Evolutionary conservation across 176 grass and related monocot species (phyloP).

Genomic region (Musa itinerans): DNA sequence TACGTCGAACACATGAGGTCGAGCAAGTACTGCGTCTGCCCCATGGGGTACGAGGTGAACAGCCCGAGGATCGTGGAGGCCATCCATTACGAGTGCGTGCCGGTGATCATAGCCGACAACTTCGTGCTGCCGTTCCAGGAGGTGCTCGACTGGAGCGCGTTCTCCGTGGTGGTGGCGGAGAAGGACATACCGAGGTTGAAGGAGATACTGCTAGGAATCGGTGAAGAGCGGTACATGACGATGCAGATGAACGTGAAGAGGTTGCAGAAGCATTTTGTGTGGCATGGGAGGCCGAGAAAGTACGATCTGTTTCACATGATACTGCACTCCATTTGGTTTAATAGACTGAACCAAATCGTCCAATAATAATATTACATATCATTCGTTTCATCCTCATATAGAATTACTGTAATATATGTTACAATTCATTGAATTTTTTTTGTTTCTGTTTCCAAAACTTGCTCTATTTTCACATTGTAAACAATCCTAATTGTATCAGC

Average conservation of each 20-base stretch:
- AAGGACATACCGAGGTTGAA: slow-evolving; percentile 28
- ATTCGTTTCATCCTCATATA: too few species aligned
- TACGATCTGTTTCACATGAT: slow-evolving; percentile 42
- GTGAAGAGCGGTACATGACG: slow-evolving; percentile 2
- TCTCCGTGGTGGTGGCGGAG: slow-evolving; percentile 21
- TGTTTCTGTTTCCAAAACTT: too few species aligned
- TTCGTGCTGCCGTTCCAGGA: slow-evolving; percentile 33
- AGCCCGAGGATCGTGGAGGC: slow-evolving; percentile 38
- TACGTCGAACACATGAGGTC: slow-evolving; percentile 28
- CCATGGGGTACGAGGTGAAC: slow-evolving; percentile 27
- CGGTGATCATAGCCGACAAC: slow-evolving; percentile 29
- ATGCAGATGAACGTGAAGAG: slow-evolving; percentile 27
- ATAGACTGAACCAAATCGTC: slow-evolving; percentile 20
- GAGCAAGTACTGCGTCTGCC: slow-evolving; percentile 33
- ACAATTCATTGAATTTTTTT: too few species aligned
- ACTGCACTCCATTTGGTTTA: slow-evolving; percentile 41
- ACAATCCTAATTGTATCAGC: too few species aligned
- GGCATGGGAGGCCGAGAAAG: slow-evolving; percentile 15
- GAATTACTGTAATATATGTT: too few species aligned
- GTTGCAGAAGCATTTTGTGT: slow-evolving; percentile 25
- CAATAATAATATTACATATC: too few species aligned
- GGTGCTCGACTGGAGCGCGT: slow-evolving; percentile 35
- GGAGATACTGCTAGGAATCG: slow-evolving; percentile 25
- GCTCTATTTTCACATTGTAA: too few species aligned
- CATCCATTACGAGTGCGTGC: slow-evolving; percentile 28